Evolutionary conservation across 108 stramenopile genomes (phyloP).

Genomic region (Skeletonema potamos): DNA sequence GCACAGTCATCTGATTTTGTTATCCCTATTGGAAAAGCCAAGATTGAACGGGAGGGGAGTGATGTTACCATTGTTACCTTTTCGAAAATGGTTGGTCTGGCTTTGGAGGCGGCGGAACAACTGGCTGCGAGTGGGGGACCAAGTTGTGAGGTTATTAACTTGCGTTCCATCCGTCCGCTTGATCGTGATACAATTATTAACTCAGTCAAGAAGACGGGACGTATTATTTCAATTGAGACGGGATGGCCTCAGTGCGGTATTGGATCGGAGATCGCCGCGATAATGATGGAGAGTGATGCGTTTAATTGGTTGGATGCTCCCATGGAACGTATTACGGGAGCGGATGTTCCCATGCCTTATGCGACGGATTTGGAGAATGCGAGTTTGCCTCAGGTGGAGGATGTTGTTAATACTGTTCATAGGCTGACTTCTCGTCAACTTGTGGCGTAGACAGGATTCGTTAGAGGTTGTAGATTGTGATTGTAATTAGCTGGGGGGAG

Average conservation of each 20-base stretch:
- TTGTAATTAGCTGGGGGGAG: too few relatives aligned
- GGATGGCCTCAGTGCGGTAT: constrained; percentile 99
- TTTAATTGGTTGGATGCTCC: constrained; percentile 99
- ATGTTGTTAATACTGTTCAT: constrained; percentile 90
- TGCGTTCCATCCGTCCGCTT: constrained; percentile 93
- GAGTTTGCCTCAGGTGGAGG: constrained; percentile 89
- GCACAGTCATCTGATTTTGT: constrained; percentile 89
- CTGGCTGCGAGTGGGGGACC: constrained; percentile 86
- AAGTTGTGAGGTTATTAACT: constrained; percentile 91
- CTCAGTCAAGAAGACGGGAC: constrained; percentile 95
- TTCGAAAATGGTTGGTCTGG: constrained; percentile 87
- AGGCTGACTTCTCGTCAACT: constrained; percentile 85
- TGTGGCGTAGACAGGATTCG: constrained; percentile 52
- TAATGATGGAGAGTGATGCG: constrained; percentile 95
- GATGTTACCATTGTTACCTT: constrained; percentile 97
- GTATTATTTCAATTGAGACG: constrained; percentile 95
- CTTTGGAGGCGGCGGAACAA: constrained; percentile 92
- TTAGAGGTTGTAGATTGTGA: too few relatives aligned
- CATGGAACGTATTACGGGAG: constrained; percentile 95
- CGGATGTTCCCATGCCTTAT: constrained; percentile 99
- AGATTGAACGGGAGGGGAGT: constrained; percentile 90
- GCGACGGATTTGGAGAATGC: constrained; percentile 91
- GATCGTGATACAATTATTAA: constrained; percentile 94
- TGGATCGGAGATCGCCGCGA: constrained; percentile 95
- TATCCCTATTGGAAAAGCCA: constrained; percentile 90